phyloP scores from a whole-genome alignment of 1,284 basidiomycete species.

The Cryptococcus sp. region DNA sequence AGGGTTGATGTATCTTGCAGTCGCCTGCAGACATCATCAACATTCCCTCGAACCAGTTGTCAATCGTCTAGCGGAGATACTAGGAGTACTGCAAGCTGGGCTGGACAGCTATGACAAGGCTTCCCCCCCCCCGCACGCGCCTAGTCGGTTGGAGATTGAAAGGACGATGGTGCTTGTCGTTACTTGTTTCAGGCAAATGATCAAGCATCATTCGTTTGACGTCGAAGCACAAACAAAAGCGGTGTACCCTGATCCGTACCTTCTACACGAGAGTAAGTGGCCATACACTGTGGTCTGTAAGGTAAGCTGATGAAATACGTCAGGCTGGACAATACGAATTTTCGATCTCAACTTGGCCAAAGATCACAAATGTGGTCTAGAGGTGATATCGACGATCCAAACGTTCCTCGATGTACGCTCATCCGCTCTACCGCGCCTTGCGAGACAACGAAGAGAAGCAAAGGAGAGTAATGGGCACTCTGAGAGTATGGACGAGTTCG shows the following conservation, averaged over 20 bases:
- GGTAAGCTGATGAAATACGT: constrained; percentile 6
- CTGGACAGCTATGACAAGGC: constrained; percentile 38
- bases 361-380: constrained; percentile 59
- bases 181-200: constrained; percentile 63
- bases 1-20: constrained; percentile 73
- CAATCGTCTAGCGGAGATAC: constrained; percentile 69
- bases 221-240: constrained; percentile 21
- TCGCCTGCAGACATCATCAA: constrained; percentile 64
- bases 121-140: constrained; percentile 13
- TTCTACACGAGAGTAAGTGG: constrained; percentile 64
- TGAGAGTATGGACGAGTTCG: constrained; percentile 72
- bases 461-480: constrained; percentile 48
- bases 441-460: constrained; percentile 49
- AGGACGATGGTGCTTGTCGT: constrained; percentile 60
- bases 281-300: not conserved
- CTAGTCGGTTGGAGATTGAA: constrained; percentile 42
- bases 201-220: constrained; percentile 60
- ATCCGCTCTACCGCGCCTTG: constrained; percentile 58
- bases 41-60: constrained; percentile 62
- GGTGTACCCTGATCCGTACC: constrained; percentile 66
- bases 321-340: constrained; percentile 66
- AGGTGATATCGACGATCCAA: constrained; percentile 64
- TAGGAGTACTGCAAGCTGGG: constrained; percentile 64
- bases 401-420: constrained; percentile 66
- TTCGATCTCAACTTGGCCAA: constrained; percentile 60